phyloP scores from a whole-genome alignment of 2,329 filamentous ascomycete species.

The Didymella sp. region DNA sequence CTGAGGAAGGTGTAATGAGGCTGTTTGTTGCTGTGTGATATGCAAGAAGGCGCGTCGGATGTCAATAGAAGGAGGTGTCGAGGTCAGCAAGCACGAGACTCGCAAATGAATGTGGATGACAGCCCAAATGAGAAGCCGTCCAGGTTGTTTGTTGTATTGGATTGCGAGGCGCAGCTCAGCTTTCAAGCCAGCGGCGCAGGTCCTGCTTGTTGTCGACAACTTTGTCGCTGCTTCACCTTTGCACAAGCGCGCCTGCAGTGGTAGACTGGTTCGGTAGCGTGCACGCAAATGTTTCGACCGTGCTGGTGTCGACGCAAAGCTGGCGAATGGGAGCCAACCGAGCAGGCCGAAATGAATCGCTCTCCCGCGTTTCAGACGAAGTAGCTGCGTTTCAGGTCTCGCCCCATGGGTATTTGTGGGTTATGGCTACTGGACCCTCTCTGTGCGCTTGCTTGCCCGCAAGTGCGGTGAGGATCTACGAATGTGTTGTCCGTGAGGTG shows the following conservation, averaged over 20 bases:
- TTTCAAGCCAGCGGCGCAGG: constrained; percentile 18
- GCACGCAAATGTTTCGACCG: constrained; percentile 21
- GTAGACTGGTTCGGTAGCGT: constrained; percentile 39
- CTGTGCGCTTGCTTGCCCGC: constrained; percentile 9
- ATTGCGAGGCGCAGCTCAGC: constrained; percentile 18
- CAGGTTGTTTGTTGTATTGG: constrained; percentile 8
- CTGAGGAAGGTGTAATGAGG: constrained; percentile 15
- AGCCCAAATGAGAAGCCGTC: constrained; percentile 12
- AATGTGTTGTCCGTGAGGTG: neutral
- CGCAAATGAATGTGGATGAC: constrained; percentile 4
- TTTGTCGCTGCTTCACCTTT: constrained; percentile 23
- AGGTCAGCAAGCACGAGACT: constrained; percentile 11
- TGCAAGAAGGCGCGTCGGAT: constrained; percentile 10
- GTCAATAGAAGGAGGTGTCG: constrained; percentile 5
- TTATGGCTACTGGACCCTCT: constrained; percentile 9
- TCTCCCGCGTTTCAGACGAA: constrained; percentile 42
- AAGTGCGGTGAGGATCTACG: constrained; percentile 4
- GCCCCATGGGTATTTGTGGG: constrained; percentile 9
- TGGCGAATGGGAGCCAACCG: constrained; percentile 35
- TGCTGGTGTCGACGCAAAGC: constrained; percentile 18
- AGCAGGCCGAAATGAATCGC: constrained; percentile 37
- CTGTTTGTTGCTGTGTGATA: constrained; percentile 16
- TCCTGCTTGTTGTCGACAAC: constrained; percentile 21
- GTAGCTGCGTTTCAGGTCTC: constrained; percentile 42
- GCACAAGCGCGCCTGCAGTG: constrained; percentile 18